Base-by-base conservation (phyloP, 1,139 yeast species). In the Scheffersomyces quercinus region DNA sequence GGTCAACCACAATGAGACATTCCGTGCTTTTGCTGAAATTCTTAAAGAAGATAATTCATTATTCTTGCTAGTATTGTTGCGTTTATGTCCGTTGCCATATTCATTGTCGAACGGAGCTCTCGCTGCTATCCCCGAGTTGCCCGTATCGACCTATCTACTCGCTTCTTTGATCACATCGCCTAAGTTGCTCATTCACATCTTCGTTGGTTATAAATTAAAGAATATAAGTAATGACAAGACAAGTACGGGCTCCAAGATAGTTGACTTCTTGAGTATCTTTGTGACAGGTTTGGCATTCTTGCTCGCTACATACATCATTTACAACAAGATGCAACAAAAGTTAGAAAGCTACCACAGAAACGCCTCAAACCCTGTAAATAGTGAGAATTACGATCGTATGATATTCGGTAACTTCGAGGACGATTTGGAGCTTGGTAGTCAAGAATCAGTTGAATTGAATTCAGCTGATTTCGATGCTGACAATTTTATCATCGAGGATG, bases 41-140 rank as follows among this genome's bases (percentile, higher is more conserved):
- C 65, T 93, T 49, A 70, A 67, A 42, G 88, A 83, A 51, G 83
- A 83, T 44, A 73, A 77, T 40, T 83, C 88, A 46, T 76, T 90
- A 47, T 62, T 82, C 48, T 65, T 93, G 35, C 66, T 93, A 43
- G 77, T 85, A 43, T 73, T 91, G 60, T 77, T 93, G 36, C 73
- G 97, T 44, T 65, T 91, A 46, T 89, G 97, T 54, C 99, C 99
- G 0, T 77, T 91, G 55, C 98, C 99, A 0, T 93, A 91, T 60
- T 88, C 97, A 3, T 69, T 91, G 36, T 85, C 95, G 0, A 93
- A 93, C 58, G 98, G 97, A 4, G 97, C 96, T 0, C 73, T 93
- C 52, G 93, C 95, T 5, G 85, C 93, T 3, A 79, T 91, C 16
- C 96, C 95, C 0, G 85, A 88, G 28, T 74, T 90, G 13, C 72